These are phyloP conservation scores for Eucalyptus virginea DNA, from an alignment of 345 rosid species.

Conservation along the genomic window DNA sequence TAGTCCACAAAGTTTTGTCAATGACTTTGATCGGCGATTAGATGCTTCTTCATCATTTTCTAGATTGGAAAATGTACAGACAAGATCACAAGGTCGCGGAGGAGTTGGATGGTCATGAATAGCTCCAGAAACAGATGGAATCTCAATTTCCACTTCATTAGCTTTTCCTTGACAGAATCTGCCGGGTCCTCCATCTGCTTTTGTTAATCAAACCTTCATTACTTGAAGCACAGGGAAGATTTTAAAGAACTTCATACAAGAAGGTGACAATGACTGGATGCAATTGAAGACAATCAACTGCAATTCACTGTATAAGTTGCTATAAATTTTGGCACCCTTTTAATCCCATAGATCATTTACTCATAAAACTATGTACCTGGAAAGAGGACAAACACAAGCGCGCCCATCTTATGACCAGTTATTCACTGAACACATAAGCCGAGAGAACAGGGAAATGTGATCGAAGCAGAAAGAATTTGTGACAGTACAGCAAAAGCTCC, in stretches of 20 bases:
- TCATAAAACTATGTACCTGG: not conserved
- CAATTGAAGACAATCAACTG: not conserved
- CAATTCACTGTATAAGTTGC: not conserved
- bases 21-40: slow-evolving; percentile 32
- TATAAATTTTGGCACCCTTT: not conserved
- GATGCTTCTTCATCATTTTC: slow-evolving; percentile 24
- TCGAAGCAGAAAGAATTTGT: not conserved
- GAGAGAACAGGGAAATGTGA: not conserved
- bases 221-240: not conserved
- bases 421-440: not conserved
- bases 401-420: not conserved
- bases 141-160: slow-evolving; percentile 14
- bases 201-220: not conserved
- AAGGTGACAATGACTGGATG: not conserved
- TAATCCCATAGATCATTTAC: not conserved
- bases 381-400: not conserved
- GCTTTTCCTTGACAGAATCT: slow-evolving; percentile 17
- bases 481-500: not conserved
- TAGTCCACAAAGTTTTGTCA: slow-evolving; percentile 32
- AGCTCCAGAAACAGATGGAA: slow-evolving; percentile 18
- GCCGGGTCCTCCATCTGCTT: slow-evolving; percentile 45
- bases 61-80: slow-evolving; percentile 38
- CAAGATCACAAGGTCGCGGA: not conserved
- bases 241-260: not conserved
- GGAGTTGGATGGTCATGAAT: slow-evolving; percentile 3